A percentile compares a stretch with the other conserved stretches of the same genome.
Evolutionary conservation across 1,139 yeast species (phyloP).

Genomic region (Suhomyces yuchorum): DNA sequence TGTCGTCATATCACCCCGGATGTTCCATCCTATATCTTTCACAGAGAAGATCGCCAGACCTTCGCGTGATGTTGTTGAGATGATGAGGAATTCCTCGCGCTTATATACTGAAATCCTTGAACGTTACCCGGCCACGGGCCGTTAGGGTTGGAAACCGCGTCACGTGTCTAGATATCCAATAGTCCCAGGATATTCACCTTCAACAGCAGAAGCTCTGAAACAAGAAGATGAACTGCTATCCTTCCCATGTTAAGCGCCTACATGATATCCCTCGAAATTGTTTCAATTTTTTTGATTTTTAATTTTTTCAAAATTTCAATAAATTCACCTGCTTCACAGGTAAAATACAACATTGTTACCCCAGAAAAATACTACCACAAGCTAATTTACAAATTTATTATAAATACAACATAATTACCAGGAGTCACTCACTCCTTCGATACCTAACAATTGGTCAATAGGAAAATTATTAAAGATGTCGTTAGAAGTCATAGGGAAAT

Average conservation of each 20-base stretch:
- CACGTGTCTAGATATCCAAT: background rate
- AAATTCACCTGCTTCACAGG: too few relatives aligned
- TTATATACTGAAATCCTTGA: slow-evolving; percentile 10
- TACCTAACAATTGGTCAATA: slow-evolving; percentile 17
- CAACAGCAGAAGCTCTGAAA: too few relatives aligned
- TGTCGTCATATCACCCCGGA: slow-evolving; percentile 37
- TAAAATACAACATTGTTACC: background rate
- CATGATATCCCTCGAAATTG: too few relatives aligned
- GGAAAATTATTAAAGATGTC: slow-evolving; percentile 15
- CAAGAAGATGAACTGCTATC: too few relatives aligned
- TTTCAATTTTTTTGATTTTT: too few relatives aligned
- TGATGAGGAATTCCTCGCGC: background rate
- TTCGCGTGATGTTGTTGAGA: slow-evolving; percentile 7
- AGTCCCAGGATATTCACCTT: too few relatives aligned
- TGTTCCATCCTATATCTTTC: slow-evolving; percentile 14
- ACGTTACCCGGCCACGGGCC: slow-evolving; percentile 7
- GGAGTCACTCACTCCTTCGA: slow-evolving; percentile 11
- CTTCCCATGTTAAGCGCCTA: too few relatives aligned
- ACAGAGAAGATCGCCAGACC: slow-evolving; percentile 20
- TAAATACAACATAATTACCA: slow-evolving; percentile 7
- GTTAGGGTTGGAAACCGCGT: slow-evolving; percentile 6
- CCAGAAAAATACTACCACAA: too few relatives aligned
- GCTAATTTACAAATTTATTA: background rate
- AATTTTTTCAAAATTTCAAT: too few relatives aligned
- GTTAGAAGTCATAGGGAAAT: slow-evolving; percentile 10